phyloP scores from a whole-genome alignment of 306 rosid genomes.

The Sindora glabra region DNA sequence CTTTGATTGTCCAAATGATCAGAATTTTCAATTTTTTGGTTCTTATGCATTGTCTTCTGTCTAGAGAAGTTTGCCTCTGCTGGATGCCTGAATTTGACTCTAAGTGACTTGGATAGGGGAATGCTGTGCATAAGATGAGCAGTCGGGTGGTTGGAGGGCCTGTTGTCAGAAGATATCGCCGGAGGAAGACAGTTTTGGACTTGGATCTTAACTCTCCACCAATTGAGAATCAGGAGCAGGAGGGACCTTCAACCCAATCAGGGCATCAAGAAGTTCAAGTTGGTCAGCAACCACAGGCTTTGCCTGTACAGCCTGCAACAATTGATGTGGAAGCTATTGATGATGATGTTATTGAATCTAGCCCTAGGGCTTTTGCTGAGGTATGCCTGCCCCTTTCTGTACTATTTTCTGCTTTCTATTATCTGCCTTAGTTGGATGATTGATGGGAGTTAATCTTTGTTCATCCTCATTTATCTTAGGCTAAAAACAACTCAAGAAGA shows the following conservation, averaged over 20 bases:
- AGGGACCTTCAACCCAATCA: conserved; percentile 22
- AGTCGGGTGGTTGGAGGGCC: conserved; percentile 16
- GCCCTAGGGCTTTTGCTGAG: conserved; percentile 78
- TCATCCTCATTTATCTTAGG: conserved; percentile 33
- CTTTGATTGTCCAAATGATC: too few relatives aligned
- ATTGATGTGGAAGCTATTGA: conserved; percentile 88
- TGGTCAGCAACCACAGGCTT: conserved; percentile 10
- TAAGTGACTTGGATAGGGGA: not conserved
- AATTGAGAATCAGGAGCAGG: conserved; percentile 31
- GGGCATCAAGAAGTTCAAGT: conserved; percentile 18
- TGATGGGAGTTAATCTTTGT: not conserved
- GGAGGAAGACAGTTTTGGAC: conserved; percentile 31
- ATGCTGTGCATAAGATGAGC: conserved; percentile 11
- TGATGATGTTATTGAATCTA: conserved; percentile 77
- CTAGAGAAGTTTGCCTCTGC: too few relatives aligned
- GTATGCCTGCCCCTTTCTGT: conserved; percentile 22
- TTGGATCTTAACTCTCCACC: conserved; percentile 29
- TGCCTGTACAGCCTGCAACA: conserved; percentile 22
- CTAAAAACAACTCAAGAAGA: conserved; percentile 77
- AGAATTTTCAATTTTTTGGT: too few relatives aligned
- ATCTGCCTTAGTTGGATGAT: not conserved
- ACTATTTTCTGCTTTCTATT: not conserved
- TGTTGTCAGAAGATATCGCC: conserved; percentile 18
- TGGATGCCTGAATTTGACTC: too few relatives aligned
- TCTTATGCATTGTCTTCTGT: too few relatives aligned